Evolutionary conservation across 1,139 yeast genomes (phyloP).

Genomic region (Hemisphaericaspora xylofermentans): DNA sequence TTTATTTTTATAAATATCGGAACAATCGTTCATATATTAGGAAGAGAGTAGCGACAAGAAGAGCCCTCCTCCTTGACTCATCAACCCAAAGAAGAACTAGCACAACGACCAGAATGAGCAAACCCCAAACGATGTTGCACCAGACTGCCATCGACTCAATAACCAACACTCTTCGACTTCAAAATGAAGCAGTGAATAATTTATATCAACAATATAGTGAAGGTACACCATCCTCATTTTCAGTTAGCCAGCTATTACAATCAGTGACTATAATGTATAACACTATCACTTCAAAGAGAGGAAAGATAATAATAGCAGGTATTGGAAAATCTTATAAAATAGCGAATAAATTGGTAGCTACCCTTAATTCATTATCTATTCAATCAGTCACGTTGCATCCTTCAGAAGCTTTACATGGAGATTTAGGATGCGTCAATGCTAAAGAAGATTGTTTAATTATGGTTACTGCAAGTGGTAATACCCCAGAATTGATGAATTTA

Average conservation of each 20-base stretch:
- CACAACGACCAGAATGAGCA: not conserved
- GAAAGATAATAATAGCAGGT: constrained; percentile 75
- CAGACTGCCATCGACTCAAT: constrained; percentile 27
- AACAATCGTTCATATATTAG: no score
- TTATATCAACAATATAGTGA: constrained; percentile 33
- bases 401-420: constrained; percentile 88
- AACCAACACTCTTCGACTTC: constrained; percentile 29
- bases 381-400: constrained; percentile 74
- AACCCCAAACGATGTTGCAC: not conserved
- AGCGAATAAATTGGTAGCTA: constrained; percentile 76
- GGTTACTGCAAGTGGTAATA: constrained; percentile 80
- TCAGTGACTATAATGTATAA: constrained; percentile 54
- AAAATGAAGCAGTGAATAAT: constrained; percentile 35
- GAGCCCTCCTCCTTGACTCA: no score
- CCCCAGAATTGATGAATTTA: constrained; percentile 68
- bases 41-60: no score
- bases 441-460: constrained; percentile 61
- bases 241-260: constrained; percentile 49
- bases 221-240: constrained; percentile 23
- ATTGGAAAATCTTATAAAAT: constrained; percentile 84
- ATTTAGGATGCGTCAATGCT: constrained; percentile 67
- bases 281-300: constrained; percentile 45
- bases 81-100: no score
- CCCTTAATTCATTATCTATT: constrained; percentile 75
- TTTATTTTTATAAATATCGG: not conserved